These are phyloP conservation scores for Paraconiothyrium brasiliense DNA, from an alignment of 2,329 filamentous ascomycete species.

Conservation along the genomic window DNA sequence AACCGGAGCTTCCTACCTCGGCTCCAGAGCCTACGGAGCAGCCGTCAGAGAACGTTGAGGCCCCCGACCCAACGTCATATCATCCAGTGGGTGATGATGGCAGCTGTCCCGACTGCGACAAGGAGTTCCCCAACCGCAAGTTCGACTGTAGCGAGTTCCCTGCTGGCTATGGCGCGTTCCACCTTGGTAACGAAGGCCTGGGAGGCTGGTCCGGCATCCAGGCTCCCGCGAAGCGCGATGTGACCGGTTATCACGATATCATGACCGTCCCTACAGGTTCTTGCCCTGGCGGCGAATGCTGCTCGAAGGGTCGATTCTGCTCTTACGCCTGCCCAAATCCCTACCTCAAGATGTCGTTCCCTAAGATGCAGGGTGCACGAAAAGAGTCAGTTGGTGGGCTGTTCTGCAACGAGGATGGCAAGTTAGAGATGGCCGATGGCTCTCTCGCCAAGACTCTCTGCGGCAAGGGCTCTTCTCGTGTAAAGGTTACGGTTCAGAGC, in stretches of 20 bases:
- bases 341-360: conserved; percentile 94
- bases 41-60: conserved; percentile 15
- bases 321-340: conserved; percentile 93
- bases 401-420: conserved; percentile 79
- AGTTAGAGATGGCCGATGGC: conserved; percentile 72
- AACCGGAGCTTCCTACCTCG: conserved; percentile 17
- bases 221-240: conserved; percentile 50
- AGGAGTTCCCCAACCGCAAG: conserved; percentile 78
- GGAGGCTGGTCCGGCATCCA: conserved; percentile 86
- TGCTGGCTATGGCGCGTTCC: conserved; percentile 79
- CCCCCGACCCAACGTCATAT: conserved; percentile 29
- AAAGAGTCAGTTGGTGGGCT: conserved; percentile 90
- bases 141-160: conserved; percentile 79
- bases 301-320: conserved; percentile 74
- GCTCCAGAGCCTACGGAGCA: conserved; percentile 21
- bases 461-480: conserved; percentile 72
- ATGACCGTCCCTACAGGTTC: conserved; percentile 71
- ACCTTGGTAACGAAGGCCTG: conserved; percentile 73
- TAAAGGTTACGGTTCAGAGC: conserved; percentile 76
- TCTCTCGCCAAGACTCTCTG: conserved; percentile 75
- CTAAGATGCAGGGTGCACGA: conserved; percentile 76
- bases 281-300: conserved; percentile 64
- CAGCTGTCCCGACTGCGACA: conserved; percentile 63
- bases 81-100: conserved; percentile 30
- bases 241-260: conserved; percentile 63